A percentile compares a stretch with the other conserved stretches of the same genome.
Evolutionary conservation across 441 rosid species (phyloP).

Genomic region (Populus hybrid): DNA sequence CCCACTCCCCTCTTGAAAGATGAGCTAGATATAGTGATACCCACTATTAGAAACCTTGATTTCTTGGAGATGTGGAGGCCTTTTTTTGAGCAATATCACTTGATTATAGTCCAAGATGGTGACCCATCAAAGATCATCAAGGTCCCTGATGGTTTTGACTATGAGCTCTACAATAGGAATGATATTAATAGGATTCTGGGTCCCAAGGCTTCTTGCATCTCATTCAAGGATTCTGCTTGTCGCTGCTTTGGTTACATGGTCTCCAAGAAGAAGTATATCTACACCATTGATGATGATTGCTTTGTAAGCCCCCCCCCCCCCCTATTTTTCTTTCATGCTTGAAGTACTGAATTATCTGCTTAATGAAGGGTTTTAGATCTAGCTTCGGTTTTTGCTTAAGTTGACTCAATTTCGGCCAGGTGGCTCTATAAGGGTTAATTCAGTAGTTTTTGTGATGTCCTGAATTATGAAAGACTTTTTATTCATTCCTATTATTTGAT

Average conservation of each 20-base stretch:
- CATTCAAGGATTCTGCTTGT: slow-evolving; percentile 98
- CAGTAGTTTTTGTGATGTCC: neutral
- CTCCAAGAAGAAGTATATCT: slow-evolving; percentile 96
- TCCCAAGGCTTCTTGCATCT: slow-evolving; percentile 94
- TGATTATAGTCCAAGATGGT: slow-evolving; percentile 94
- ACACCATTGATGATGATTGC: slow-evolving; percentile 96
- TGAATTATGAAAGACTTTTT: neutral
- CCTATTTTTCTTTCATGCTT: neutral
- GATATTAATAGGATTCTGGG: slow-evolving; percentile 85
- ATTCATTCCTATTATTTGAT: neutral
- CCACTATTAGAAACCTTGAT: slow-evolving; percentile 89
- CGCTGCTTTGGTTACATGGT: slow-evolving; percentile 96
- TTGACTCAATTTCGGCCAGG: neutral
- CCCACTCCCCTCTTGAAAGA: slow-evolving; percentile 57
- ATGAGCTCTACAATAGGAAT: slow-evolving; percentile 87
- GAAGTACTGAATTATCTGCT: neutral
- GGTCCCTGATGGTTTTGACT: slow-evolving; percentile 86
- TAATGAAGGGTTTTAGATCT: neutral
- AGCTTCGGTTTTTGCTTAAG: neutral
- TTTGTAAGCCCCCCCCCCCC: slow-evolving; percentile 51
- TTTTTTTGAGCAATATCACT: slow-evolving; percentile 79
- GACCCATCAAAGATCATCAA: slow-evolving; percentile 76
- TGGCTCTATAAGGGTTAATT: neutral
- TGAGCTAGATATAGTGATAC: slow-evolving; percentile 90
- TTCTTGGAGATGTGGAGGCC: slow-evolving; percentile 98